Base-by-base conservation (phyloP, 2,329 filamentous ascomycete species). In the Cladophialophora chaetospira region DNA sequence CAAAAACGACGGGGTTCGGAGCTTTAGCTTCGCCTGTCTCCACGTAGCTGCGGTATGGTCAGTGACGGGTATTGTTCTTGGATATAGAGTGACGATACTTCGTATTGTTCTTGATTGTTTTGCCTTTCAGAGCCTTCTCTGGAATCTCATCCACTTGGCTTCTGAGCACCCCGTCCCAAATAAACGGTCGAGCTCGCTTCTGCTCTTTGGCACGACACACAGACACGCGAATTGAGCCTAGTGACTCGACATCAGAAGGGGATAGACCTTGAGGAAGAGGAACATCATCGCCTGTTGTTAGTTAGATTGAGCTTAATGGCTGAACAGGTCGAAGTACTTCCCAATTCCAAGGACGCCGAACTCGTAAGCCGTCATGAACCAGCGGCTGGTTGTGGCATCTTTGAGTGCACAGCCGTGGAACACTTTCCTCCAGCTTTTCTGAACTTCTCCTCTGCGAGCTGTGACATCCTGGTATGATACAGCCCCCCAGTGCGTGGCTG, bases 101-200 rank as follows among this genome's bases (percentile, higher is more conserved):
- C 15, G 44, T 38, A 28, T 29, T 52, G 28, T 52, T 44, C n/a
- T 33, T 26, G 25, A 43, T 31, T 15, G 25, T 11, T 29, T 42
- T 52, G 3, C 49, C 49, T 17, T 43, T 52, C 11, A 52, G 35
- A 8, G 49, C 49, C 26, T 11, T 52, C 9, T 52, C 38, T 13
- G 51, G 88, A 88, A 91, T n/a, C 91, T 89, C 23, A 65, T 70
- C 35, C 21, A 48, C 13, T 13, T 33, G 44, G 19, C 43, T 43
- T 31, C 17, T 10, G 15, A 13, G n/a, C 10, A 3, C 15, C 9
- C 35, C 38, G 11, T 23, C 15, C 21, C 36, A 44, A 8, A 15
- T 8, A 23, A 19, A 31, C 4, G 49, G 49, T 3, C n/a, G 2
- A 3, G 10, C 11, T 21, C 15, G 25, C 25, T 4, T 3, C 17